Evolutionary conservation across 768 basidiomycete genomes (phyloP).

Genomic region (Russula abietina): DNA sequence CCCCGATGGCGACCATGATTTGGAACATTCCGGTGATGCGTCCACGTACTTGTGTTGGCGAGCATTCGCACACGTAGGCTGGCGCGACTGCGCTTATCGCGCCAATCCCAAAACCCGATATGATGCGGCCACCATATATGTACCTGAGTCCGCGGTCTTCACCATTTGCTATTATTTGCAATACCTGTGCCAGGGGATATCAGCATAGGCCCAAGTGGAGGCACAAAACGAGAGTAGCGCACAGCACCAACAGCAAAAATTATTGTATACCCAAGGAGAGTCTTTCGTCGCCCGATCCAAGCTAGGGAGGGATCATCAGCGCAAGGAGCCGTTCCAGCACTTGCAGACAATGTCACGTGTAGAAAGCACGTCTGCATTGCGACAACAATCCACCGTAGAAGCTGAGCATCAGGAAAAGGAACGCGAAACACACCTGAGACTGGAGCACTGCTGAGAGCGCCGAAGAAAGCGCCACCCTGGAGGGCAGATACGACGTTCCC

Average conservation of each 20-base stretch:
- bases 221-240: constrained; percentile 24
- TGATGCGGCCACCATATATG: constrained; percentile 76
- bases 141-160: constrained; percentile 53
- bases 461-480: constrained; percentile 86
- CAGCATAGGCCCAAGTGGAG: not conserved
- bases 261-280: constrained; percentile 53
- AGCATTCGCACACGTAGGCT: constrained; percentile 80
- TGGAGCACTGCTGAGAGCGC: constrained; percentile 68
- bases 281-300: constrained; percentile 57
- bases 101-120: constrained; percentile 77
- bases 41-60: constrained; percentile 81
- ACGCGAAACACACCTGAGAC: constrained; percentile 47
- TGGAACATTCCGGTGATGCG: constrained; percentile 84
- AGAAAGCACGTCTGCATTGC: not conserved
- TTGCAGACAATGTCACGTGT: not conserved
- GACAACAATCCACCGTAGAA: not conserved
- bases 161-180: constrained; percentile 61
- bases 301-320: constrained; percentile 34
- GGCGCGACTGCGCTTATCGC: constrained; percentile 81
- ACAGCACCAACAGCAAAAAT: constrained; percentile 74
- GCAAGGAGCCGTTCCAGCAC: not conserved
- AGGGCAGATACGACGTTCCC: constrained; percentile 84
- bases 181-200: constrained; percentile 39
- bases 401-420: not conserved
- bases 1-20: constrained; percentile 79